Percentiles rank a stretch among this genome's conserved stretches.
Evolutionary conservation across 2,329 filamentous ascomycete species (phyloP).

Genomic region (Penicillium sp.): DNA sequence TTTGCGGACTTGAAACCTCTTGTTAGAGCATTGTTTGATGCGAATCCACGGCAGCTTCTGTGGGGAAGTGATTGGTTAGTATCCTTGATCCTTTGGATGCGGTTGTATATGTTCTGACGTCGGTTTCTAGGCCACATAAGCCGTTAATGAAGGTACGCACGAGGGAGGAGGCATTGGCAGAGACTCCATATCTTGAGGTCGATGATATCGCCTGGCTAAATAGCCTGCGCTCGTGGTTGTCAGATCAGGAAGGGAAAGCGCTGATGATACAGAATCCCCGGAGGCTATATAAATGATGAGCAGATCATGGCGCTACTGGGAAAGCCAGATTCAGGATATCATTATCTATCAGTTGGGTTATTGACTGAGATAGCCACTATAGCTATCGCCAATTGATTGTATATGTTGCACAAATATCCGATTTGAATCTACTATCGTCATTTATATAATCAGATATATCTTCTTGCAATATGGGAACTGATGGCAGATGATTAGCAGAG

Average conservation of each 20-base stretch:
- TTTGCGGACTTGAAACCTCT: slow-evolving; percentile 33
- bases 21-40: neutral
- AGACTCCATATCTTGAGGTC: slow-evolving; percentile 29
- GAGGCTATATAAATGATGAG: slow-evolving; percentile 22
- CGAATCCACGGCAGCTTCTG: slow-evolving; percentile 34
- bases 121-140: slow-evolving; percentile 35
- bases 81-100: neutral
- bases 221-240: slow-evolving; percentile 27
- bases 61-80: slow-evolving; percentile 43
- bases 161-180: slow-evolving; percentile 34
- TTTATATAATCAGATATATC: too few species aligned
- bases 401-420: too few species aligned
- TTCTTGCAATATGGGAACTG: too few species aligned
- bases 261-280: slow-evolving; percentile 27
- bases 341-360: too few species aligned
- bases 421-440: too few species aligned
- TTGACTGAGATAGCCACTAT: too few species aligned
- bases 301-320: too few species aligned
- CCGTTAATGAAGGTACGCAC: slow-evolving; percentile 40
- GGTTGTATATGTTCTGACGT: neutral
- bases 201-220: slow-evolving; percentile 31
- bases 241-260: slow-evolving; percentile 23
- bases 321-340: too few species aligned
- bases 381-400: too few species aligned
- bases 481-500: too few species aligned